A percentile compares a stretch with the other conserved stretches of the same genome.
Conservation (phyloP, 345 rosid species). For the Boechera divaricarpa region DNA sequence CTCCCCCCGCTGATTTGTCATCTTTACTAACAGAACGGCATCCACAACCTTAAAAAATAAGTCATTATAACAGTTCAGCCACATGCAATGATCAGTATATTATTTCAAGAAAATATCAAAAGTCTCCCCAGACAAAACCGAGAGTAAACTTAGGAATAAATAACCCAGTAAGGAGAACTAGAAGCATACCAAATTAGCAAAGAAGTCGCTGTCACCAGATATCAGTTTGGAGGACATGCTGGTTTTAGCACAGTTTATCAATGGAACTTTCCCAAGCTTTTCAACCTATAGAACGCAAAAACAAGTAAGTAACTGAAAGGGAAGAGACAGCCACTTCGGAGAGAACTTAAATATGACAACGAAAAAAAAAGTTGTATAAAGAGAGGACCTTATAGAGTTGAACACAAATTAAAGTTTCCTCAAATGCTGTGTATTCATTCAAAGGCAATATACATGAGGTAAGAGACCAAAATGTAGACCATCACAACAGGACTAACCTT, state of each 20-base stretch:
- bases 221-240: constrained; percentile 99
- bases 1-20: constrained; percentile 91
- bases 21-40: constrained; percentile 83
- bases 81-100: constrained; percentile 10
- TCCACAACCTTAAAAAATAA: constrained; percentile 69
- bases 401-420: neutral
- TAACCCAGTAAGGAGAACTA: neutral
- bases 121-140: neutral
- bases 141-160: neutral
- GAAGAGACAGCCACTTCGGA: neutral
- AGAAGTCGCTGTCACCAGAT: constrained; percentile 88
- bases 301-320: neutral
- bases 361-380: neutral
- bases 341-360: neutral
- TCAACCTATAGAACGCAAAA: constrained; percentile 61
- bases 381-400: neutral
- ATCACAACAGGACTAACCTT: constrained; percentile 56
- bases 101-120: constrained; percentile 7
- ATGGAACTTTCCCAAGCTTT: constrained; percentile 90
- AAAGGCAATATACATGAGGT: neutral
- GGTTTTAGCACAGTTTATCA: constrained; percentile 94
- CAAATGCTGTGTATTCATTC: neutral
- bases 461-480: neutral
- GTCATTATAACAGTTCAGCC: constrained; percentile 17
- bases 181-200: constrained; percentile 81